These are phyloP conservation scores for Phoma herbarum DNA, from an alignment of 2,329 filamentous ascomycete species.

Conservation along the genomic window DNA sequence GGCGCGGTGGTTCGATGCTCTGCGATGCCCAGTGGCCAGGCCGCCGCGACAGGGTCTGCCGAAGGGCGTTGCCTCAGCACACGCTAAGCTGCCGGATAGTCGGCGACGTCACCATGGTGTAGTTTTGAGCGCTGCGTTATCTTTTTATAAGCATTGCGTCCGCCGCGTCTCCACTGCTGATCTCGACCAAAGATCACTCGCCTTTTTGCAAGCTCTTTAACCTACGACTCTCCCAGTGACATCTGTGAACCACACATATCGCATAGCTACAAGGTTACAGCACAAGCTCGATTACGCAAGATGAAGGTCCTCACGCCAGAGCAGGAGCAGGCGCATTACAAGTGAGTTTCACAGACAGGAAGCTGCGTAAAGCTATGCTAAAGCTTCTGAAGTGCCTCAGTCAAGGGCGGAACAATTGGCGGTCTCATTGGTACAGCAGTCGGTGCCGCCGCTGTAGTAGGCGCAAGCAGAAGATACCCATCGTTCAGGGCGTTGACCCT, in stretches of 20 bases:
- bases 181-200: conserved; percentile 9
- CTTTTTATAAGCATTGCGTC: conserved; percentile 39
- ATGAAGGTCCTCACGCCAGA: conserved; percentile 98
- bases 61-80: conserved; percentile 37
- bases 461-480: conserved; percentile 74
- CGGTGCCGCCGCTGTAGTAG: conserved; percentile 73
- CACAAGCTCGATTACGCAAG: conserved; percentile 20
- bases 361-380: conserved; percentile 20
- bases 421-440: conserved; percentile 72
- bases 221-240: background rate
- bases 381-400: conserved; percentile 64
- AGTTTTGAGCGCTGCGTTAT: conserved; percentile 35
- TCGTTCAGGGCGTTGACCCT: conserved; percentile 83
- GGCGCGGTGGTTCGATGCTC: conserved; percentile 31
- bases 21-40: conserved; percentile 11
- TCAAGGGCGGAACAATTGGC: conserved; percentile 81
- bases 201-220: background rate
- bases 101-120: conserved; percentile 52
- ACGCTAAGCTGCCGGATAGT: conserved; percentile 32
- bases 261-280: background rate
- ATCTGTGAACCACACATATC: no score
- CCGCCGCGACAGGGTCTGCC: conserved; percentile 36
- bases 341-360: conserved; percentile 53
- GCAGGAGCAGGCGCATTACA: conserved; percentile 88
- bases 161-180: conserved; percentile 22